A percentile compares a stretch with the other conserved stretches of the same genome.
phyloP scores from a whole-genome alignment of 2,329 filamentous ascomycete species.

The Fusarium neocosmosporiellum region DNA sequence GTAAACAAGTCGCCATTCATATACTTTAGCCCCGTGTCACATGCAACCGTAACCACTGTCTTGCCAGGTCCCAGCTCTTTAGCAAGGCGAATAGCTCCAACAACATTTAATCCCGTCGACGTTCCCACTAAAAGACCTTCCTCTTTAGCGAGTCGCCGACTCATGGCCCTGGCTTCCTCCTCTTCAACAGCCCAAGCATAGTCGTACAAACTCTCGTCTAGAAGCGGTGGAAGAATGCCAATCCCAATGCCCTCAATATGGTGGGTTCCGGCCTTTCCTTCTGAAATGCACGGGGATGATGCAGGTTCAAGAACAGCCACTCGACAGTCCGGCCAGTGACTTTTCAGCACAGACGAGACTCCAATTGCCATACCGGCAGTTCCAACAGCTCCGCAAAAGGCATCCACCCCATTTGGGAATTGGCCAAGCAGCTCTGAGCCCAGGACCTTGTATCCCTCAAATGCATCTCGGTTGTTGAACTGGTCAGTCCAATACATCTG shows the following conservation, averaged over 20 bases:
- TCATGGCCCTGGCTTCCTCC: neutral
- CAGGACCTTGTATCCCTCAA: neutral
- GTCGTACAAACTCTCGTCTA: neutral
- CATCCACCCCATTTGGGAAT: neutral
- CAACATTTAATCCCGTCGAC: neutral
- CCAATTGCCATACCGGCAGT: neutral
- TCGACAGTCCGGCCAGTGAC: neutral
- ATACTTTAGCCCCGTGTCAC: neutral
- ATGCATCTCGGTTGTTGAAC: neutral
- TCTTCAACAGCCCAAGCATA: neutral
- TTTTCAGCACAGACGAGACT: neutral
- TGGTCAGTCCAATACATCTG: neutral
- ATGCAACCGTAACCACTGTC: neutral
- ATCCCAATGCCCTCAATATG: neutral
- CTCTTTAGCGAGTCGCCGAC: neutral
- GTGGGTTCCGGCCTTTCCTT: neutral
- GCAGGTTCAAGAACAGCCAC: neutral
- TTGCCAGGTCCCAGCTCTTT: neutral
- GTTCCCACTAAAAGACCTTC: neutral
- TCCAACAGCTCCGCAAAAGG: neutral
- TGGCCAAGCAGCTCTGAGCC: neutral
- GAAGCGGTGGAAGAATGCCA: neutral
- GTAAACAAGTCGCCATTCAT: neutral
- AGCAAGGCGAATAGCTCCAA: neutral
- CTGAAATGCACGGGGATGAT: neutral